These are phyloP conservation scores for Mortierella sp. DNA, from an alignment of 371 early-diverging fungal species.

Conservation along the genomic window DNA sequence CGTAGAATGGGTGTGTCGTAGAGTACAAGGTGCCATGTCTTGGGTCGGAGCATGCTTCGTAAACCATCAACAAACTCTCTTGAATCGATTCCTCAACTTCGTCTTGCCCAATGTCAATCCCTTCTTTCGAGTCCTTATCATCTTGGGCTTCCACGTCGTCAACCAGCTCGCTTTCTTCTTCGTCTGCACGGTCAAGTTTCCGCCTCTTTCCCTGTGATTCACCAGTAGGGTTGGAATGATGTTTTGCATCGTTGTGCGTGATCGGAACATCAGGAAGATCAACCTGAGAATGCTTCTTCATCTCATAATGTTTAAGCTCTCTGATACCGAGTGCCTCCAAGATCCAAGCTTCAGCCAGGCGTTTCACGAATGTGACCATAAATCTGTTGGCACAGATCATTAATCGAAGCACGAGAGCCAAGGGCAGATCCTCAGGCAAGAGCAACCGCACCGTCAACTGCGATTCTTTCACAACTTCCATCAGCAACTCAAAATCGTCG, in stretches of 20 bases:
- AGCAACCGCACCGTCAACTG: conserved; percentile 18
- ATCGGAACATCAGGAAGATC: background rate
- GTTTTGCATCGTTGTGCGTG: background rate
- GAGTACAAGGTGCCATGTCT: conserved; percentile 20
- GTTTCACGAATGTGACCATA: conserved; percentile 33
- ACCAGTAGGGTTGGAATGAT: background rate
- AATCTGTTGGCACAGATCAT: conserved; percentile 41
- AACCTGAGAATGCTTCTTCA: background rate
- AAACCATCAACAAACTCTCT: conserved; percentile 42
- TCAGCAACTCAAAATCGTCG: conserved; percentile 30
- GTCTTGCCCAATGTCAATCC: background rate
- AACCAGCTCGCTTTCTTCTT: background rate
- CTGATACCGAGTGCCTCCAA: conserved; percentile 6
- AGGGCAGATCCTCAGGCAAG: conserved; percentile 37
- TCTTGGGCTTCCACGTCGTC: background rate
- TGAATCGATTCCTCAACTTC: conserved; percentile 17
- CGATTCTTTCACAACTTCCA: conserved; percentile 37
- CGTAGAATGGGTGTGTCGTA: conserved; percentile 30
- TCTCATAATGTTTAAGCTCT: conserved; percentile 20
- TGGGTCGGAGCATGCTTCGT: conserved; percentile 31
- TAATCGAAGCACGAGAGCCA: conserved; percentile 28
- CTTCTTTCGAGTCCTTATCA: background rate
- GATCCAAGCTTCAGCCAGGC: conserved; percentile 45
- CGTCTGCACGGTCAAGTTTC: conserved; percentile 5
- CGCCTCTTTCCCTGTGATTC: conserved; percentile 10